A percentile compares a stretch with the other conserved stretches of the same genome.
phyloP scores from a whole-genome alignment of 495 filamentous ascomycete species.

The Penicillium soppii region DNA sequence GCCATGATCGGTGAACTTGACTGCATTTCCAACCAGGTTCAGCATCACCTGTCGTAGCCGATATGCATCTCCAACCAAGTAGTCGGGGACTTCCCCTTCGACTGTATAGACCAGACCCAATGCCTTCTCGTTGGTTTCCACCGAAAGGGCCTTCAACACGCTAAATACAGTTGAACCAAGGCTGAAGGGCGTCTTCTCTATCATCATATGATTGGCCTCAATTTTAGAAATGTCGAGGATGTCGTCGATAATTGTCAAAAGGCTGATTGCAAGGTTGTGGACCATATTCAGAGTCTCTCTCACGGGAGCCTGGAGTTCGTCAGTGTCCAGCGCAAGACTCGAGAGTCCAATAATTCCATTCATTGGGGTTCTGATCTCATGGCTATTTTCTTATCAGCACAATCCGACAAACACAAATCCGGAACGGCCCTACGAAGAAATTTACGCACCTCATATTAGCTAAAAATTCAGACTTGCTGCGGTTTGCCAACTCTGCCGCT shows the following conservation, averaged over 20 bases:
- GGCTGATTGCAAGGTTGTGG: constrained; percentile 77
- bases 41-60: constrained; percentile 76
- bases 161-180: constrained; percentile 50
- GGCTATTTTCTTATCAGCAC: constrained; percentile 44
- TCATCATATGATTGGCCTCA: constrained; percentile 74
- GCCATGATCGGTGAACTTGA: constrained; percentile 79
- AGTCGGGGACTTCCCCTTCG: constrained; percentile 42
- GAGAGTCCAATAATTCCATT: constrained; percentile 77
- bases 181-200: constrained; percentile 67
- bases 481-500: constrained; percentile 56
- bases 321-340: constrained; percentile 67
- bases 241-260: constrained; percentile 82
- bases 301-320: constrained; percentile 64
- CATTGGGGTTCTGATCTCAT: constrained; percentile 79
- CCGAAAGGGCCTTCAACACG: constrained; percentile 65
- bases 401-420: constrained; percentile 47
- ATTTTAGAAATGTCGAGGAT: constrained; percentile 84
- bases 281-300: constrained; percentile 94
- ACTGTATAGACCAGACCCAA: constrained; percentile 55
- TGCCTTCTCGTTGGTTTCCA: constrained; percentile 82
- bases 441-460: constrained; percentile 83
- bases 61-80: constrained; percentile 66
- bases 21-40: constrained; percentile 78
- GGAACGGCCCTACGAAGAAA: constrained; percentile 57
- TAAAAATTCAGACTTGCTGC: constrained; percentile 62